phyloP scores from a whole-genome alignment of 1,284 basidiomycete genomes.

The Volvariella surrecta region DNA sequence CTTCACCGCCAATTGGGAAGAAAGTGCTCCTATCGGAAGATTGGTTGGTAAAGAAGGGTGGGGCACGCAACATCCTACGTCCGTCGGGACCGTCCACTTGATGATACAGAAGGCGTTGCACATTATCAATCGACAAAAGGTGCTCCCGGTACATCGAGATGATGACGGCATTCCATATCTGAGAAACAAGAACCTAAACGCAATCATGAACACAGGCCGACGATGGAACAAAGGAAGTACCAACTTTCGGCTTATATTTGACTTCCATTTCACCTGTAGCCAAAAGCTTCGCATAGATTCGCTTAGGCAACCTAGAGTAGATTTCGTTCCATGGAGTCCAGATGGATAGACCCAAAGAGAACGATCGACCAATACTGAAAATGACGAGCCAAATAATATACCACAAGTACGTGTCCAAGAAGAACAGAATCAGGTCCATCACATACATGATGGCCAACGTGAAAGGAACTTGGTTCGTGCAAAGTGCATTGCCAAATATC shows the following conservation, averaged over 20 bases:
- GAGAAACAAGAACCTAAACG: constrained; percentile 81
- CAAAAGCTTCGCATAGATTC: constrained; percentile 90
- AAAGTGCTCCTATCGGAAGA: constrained; percentile 83
- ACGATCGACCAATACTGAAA: constrained; percentile 85
- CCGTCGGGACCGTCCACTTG: constrained; percentile 84
- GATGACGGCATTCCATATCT: constrained; percentile 98
- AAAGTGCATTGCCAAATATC: constrained; percentile 74
- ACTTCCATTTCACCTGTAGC: constrained; percentile 91
- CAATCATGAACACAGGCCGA: constrained; percentile 3
- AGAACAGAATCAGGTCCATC: constrained; percentile 93
- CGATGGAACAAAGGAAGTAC: constrained; percentile 11
- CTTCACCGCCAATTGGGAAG: constrained; percentile 88
- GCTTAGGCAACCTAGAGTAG: constrained; percentile 86
- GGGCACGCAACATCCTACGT: constrained; percentile 82
- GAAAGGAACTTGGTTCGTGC: constrained; percentile 86
- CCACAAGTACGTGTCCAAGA: constrained; percentile 97
- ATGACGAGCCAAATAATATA: constrained; percentile 97
- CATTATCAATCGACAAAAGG: constrained; percentile 91
- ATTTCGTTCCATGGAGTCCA: constrained; percentile 98
- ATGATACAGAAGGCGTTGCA: constrained; percentile 91
- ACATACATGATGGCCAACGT: constrained; percentile 93
- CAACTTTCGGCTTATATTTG: constrained; percentile 93
- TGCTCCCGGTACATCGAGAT: constrained; percentile 99
- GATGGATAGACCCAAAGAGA: constrained; percentile 84
- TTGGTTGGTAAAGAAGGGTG: constrained; percentile 93